These are phyloP conservation scores for Fraxinus latifolia DNA, from an alignment of 305 asterid species.

Conservation along the genomic window DNA sequence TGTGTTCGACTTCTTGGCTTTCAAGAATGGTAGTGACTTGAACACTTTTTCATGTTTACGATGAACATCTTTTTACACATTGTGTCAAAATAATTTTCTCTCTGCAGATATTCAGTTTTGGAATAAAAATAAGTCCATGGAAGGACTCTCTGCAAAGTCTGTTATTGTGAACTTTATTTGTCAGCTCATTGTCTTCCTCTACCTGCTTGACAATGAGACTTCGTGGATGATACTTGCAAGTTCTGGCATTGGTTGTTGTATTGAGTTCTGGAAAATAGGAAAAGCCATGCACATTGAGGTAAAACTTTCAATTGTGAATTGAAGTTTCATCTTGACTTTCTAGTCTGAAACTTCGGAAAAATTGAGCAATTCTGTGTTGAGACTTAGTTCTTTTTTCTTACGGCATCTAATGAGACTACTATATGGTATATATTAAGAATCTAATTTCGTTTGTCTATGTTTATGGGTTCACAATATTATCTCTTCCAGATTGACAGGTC, in stretches of 20 bases:
- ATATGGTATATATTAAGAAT: background rate
- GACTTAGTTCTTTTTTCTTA: background rate
- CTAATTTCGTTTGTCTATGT: background rate
- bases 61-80: slow-evolving; percentile 18
- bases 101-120: slow-evolving; percentile 91
- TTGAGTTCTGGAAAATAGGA: slow-evolving; percentile 99
- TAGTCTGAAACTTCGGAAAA: background rate
- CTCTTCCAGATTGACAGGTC: slow-evolving; percentile 75
- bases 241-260: slow-evolving; percentile 95
- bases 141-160: slow-evolving; percentile 91
- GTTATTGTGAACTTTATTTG: slow-evolving; percentile 85
- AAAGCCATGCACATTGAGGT: slow-evolving; percentile 99
- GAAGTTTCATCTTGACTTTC: slow-evolving; percentile 11
- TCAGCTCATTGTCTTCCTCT: slow-evolving; percentile 88
- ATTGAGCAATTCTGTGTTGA: background rate
- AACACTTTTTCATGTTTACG: slow-evolving; percentile 11
- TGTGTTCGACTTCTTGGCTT: slow-evolving; percentile 88
- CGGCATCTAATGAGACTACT: background rate
- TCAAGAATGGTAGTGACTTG: slow-evolving; percentile 72
- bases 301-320: slow-evolving; percentile 16
- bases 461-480: background rate
- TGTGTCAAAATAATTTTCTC: slow-evolving; percentile 7
- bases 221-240: slow-evolving; percentile 99
- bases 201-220: slow-evolving; percentile 93
- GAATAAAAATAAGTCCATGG: slow-evolving; percentile 99